These are phyloP conservation scores for Aegilops umbellulata DNA, from an alignment of 176 grass and related monocot genomes.

Conservation along the genomic window DNA sequence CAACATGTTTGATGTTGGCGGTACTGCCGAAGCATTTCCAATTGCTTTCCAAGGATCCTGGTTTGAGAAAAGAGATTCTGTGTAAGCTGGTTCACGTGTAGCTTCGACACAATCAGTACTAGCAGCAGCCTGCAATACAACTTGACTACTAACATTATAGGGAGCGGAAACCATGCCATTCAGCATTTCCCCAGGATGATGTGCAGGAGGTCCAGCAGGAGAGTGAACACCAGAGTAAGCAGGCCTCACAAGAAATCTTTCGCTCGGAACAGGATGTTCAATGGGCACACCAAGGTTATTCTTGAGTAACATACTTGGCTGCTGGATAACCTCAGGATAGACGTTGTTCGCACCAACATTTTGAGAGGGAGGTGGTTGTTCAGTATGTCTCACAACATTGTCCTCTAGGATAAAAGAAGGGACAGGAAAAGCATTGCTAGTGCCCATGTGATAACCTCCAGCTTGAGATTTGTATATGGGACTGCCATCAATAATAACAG, in stretches of 20 bases:
- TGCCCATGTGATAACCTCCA: conserved; percentile 49
- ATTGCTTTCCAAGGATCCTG: conserved; percentile 74
- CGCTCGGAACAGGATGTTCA: conserved; percentile 29
- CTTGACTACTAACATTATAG: conserved; percentile 28
- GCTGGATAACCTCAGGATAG: conserved; percentile 35
- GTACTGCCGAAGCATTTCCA: conserved; percentile 53
- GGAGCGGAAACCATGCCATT: conserved; percentile 40
- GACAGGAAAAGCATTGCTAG: conserved; percentile 43
- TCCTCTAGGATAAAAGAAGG: conserved; percentile 44
- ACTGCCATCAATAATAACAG: conserved; percentile 26
- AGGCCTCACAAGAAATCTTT: conserved; percentile 38
- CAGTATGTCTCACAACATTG: conserved; percentile 39
- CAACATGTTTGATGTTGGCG: conserved; percentile 48
- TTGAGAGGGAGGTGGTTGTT: conserved; percentile 25
- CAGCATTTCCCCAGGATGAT: conserved; percentile 39
- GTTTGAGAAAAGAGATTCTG: conserved; percentile 76
- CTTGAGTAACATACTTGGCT: conserved; percentile 23
- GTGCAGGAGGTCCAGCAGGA: conserved; percentile 27
- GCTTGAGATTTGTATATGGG: conserved; percentile 56
- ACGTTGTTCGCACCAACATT: conserved; percentile 29
- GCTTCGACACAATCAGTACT: conserved; percentile 25
- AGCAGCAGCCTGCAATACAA: conserved; percentile 28
- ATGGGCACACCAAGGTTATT: conserved; percentile 32
- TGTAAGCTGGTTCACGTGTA: conserved; percentile 46
- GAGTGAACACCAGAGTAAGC: conserved; percentile 29